A percentile compares a stretch with the other conserved stretches of the same genome.
phyloP scores from a whole-genome alignment of 306 rosid species.

The Bauhinia variegata region DNA sequence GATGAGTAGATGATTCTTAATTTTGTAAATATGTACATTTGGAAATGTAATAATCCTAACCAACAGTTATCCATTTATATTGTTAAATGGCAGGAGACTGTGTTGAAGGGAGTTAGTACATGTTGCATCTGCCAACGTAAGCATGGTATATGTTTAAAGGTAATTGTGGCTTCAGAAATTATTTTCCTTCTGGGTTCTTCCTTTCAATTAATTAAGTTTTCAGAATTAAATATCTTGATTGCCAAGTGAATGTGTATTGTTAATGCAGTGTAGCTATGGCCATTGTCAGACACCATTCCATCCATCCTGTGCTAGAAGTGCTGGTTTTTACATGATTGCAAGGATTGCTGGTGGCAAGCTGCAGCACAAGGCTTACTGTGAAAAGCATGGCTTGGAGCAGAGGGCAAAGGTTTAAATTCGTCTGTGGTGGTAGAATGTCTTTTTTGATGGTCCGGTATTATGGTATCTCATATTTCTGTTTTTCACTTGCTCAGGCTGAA shows the following conservation, averaged over 20 bases:
- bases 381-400: constrained; percentile 88
- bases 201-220: constrained; percentile 11
- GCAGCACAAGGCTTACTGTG: constrained; percentile 96
- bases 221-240: constrained; percentile 22
- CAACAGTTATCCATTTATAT: constrained; percentile 7
- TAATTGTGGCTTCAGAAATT: constrained; percentile 31
- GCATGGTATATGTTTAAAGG: constrained; percentile 89
- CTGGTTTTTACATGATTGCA: constrained; percentile 73
- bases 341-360: constrained; percentile 72
- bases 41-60: constrained; percentile 12
- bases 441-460: constrained; percentile 15
- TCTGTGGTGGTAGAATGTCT: constrained; percentile 3
- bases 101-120: constrained; percentile 60
- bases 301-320: constrained; percentile 89
- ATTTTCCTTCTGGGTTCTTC: constrained; percentile 15
- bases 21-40: background rate
- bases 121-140: constrained; percentile 78
- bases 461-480: constrained; percentile 25
- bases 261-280: constrained; percentile 90
- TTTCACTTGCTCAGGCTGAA: constrained; percentile 70
- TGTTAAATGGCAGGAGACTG: constrained; percentile 60
- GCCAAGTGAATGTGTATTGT: constrained; percentile 28
- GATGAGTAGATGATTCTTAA: constrained; percentile 27
- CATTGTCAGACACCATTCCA: constrained; percentile 87
- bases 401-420: constrained; percentile 71